phyloP scores from a whole-genome alignment of 208 protist species.

The Leishmania martiniquensis region DNA sequence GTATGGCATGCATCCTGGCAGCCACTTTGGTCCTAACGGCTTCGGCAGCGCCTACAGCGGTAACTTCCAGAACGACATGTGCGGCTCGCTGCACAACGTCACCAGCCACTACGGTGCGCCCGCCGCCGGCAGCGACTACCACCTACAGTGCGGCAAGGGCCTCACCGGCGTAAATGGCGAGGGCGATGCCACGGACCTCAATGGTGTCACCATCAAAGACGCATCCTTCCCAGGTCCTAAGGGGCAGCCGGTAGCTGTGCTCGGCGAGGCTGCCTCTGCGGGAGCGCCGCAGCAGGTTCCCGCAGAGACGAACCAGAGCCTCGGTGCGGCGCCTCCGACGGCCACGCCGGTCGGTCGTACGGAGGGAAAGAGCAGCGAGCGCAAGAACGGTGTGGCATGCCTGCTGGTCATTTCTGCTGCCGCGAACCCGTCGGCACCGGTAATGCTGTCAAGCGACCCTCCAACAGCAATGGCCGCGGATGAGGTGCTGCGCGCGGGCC shows the following conservation, averaged over 20 bases:
- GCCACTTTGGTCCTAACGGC: conserved; percentile 19
- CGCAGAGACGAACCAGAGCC: neutral
- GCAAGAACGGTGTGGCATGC: conserved; percentile 7
- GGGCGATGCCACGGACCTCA: neutral
- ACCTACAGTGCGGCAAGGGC: conserved; percentile 5
- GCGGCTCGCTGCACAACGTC: conserved; percentile 16
- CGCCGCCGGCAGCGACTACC: conserved; percentile 11
- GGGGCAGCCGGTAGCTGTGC: neutral
- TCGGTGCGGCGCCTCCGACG: neutral
- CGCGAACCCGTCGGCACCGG: neutral
- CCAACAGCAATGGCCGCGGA: conserved; percentile 8
- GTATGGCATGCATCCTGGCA: conserved; percentile 24
- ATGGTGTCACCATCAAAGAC: neutral
- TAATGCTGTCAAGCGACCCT: conserved; percentile 18
- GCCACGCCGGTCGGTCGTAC: neutral
- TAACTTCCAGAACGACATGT: conserved; percentile 3
- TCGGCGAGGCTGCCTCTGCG: neutral
- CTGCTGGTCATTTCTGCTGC: conserved; percentile 21
- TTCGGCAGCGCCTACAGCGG: conserved; percentile 42
- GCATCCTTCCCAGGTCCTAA: neutral
- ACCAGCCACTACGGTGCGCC: conserved; percentile 27
- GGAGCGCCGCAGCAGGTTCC: neutral
- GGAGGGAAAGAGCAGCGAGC: neutral
- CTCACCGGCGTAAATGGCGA: conserved; percentile 36
- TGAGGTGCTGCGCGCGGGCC: conserved; percentile 24